These are phyloP conservation scores for Hemileccinum impolitum DNA, from an alignment of 768 basidiomycete species.

Conservation along the genomic window DNA sequence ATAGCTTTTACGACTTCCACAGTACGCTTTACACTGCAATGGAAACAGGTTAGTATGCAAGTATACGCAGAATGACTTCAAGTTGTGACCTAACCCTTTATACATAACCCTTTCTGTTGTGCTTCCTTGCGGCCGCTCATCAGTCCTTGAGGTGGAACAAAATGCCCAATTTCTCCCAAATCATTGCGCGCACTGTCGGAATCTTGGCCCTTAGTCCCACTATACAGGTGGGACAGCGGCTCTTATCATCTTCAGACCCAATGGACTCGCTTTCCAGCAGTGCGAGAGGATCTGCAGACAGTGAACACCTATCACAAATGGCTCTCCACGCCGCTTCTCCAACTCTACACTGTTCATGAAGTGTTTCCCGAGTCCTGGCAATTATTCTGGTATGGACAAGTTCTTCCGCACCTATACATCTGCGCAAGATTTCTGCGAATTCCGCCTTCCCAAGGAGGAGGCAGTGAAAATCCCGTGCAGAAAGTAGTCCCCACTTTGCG, in stretches of 20 bases:
- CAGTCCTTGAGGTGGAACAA: slow-evolving; percentile 6
- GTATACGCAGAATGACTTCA: too few relatives aligned
- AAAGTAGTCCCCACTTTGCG: slow-evolving; percentile 25
- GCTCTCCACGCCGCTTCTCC: background rate
- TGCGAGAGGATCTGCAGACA: slow-evolving; percentile 7
- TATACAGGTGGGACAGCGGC: background rate
- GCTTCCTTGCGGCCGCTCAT: too few relatives aligned
- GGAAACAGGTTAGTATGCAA: too few relatives aligned
- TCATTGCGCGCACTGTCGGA: background rate
- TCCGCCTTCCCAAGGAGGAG: slow-evolving; percentile 15
- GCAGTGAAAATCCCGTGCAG: slow-evolving; percentile 14
- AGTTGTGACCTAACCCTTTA: too few relatives aligned
- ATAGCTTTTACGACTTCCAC: too few relatives aligned
- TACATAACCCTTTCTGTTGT: too few relatives aligned
- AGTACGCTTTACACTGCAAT: too few relatives aligned
- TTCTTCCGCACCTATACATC: background rate
- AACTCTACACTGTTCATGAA: background rate
- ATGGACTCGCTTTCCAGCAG: background rate
- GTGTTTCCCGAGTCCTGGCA: too few relatives aligned
- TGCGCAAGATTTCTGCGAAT: background rate
- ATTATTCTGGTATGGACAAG: background rate
- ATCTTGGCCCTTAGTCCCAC: background rate
- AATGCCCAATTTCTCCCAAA: slow-evolving; percentile 4
- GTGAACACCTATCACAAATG: background rate
- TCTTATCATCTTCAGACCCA: background rate